Conservation (phyloP, 768 basidiomycete species). For the Dendrothele bispora region DNA sequence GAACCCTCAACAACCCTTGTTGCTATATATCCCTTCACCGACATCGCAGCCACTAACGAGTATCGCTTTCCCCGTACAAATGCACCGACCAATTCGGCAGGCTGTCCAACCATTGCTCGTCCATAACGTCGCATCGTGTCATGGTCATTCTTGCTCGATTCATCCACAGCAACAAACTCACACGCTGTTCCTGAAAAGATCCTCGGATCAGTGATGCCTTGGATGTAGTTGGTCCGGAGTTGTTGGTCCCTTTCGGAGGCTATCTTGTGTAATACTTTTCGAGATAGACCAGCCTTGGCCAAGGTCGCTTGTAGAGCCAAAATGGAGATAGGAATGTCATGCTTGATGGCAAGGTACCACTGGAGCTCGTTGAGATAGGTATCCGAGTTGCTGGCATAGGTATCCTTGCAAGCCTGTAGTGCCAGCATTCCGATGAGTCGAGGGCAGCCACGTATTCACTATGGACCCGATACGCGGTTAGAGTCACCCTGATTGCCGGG, state of each 20-base stretch:
- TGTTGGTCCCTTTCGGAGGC: constrained; percentile 15
- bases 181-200: constrained; percentile 7
- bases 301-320: constrained; percentile 11
- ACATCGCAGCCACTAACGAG: constrained; percentile 33
- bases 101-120: constrained; percentile 19
- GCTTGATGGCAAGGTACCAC: constrained; percentile 13
- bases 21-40: constrained; percentile 33
- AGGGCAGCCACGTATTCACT: no score
- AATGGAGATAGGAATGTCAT: constrained; percentile 14
- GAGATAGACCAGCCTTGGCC: constrained; percentile 11
- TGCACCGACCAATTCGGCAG: constrained; percentile 18
- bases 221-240: constrained; percentile 9
- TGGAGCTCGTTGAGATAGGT: constrained; percentile 15
- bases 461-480: no score
- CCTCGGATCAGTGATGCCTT: not conserved
- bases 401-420: no score
- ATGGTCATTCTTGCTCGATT: constrained; percentile 32
- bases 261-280: constrained; percentile 14
- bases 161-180: constrained; percentile 18
- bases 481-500: no score
- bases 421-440: no score
- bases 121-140: constrained; percentile 26
- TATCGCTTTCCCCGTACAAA: constrained; percentile 30
- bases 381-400: no score
- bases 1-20: constrained; percentile 31